A percentile compares a stretch with the other conserved stretches of the same genome.
Conservation (phyloP, 306 rosid genomes). For the Lagenaria siceraria region DNA sequence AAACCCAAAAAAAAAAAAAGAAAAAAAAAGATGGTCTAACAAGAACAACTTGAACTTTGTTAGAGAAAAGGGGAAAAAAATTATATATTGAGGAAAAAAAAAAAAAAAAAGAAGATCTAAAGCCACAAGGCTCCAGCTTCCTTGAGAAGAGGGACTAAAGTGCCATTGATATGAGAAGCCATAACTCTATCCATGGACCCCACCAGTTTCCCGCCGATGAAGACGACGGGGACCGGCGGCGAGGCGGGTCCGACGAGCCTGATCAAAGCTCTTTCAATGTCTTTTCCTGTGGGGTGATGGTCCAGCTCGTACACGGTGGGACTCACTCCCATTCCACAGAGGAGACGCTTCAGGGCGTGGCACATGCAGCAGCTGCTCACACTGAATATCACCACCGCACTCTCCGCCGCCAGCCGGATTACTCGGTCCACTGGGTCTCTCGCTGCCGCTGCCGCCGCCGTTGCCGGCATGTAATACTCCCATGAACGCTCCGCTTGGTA, state of each 20-base stretch:
- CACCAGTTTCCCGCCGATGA: conserved; percentile 72
- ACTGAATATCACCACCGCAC: conserved; percentile 89
- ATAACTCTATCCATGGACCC: conserved; percentile 90
- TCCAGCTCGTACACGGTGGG: conserved; percentile 81
- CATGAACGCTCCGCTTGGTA: conserved; percentile 41
- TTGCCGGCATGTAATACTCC: conserved; percentile 36
- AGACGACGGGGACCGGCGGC: conserved; percentile 60
- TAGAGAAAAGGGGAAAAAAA: background rate
- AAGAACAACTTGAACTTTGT: background rate
- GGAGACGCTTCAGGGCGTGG: conserved; percentile 78
- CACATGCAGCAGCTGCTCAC: conserved; percentile 93
- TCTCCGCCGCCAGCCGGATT: conserved; percentile 65
- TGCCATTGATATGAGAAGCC: conserved; percentile 84
- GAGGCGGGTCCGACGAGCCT: conserved; percentile 44
- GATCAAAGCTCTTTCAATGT: conserved; percentile 61
- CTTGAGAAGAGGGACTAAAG: conserved; percentile 87
- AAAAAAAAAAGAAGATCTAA: conserved; percentile 1
- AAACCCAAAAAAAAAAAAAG: too few species aligned
- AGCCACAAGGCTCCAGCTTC: conserved; percentile 98
- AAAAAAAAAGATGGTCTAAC: too few species aligned
- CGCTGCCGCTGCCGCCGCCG: background rate
- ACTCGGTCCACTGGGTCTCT: conserved; percentile 64
- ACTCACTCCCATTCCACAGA: conserved; percentile 90
- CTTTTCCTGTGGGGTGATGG: conserved; percentile 67
- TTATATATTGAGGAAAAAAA: background rate